Conservation (phyloP, 2,329 filamentous ascomycete species). For the Fusarium pilosicola region DNA sequence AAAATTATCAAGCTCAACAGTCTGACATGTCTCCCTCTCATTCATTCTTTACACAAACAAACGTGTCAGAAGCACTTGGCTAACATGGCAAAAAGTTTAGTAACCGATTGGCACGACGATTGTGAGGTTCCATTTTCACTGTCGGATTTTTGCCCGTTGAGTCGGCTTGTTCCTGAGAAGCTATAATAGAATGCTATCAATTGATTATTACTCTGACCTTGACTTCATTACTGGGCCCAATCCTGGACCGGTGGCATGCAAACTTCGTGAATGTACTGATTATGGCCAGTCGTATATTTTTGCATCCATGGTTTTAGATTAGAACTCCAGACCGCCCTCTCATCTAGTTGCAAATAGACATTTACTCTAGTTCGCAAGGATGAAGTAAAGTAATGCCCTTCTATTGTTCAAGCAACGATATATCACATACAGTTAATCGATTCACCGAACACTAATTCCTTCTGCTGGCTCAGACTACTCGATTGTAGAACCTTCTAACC, state of each 20-base stretch:
- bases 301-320: neutral
- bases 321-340: too few relatives aligned
- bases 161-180: neutral
- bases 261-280: neutral
- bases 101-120: constrained; percentile 6
- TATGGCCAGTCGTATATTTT: neutral
- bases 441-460: constrained; percentile 1
- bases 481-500: constrained; percentile 33
- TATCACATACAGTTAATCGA: constrained; percentile 17
- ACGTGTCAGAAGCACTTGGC: constrained; percentile 21
- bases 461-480: constrained; percentile 23
- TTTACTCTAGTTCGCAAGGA: neutral
- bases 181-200: neutral
- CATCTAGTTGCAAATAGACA: neutral
- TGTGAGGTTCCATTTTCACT: neutral
- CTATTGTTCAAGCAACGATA: constrained; percentile 6
- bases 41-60: neutral
- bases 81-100: constrained; percentile 41
- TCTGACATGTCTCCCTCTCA: constrained; percentile 56
- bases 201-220: neutral
- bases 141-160: neutral
- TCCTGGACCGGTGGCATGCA: neutral
- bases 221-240: neutral
- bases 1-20: constrained; percentile 72
- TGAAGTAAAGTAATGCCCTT: constrained; percentile 7